phyloP scores from a whole-genome alignment of 2,329 filamentous ascomycete species.

The Exophiala alcalophila region DNA sequence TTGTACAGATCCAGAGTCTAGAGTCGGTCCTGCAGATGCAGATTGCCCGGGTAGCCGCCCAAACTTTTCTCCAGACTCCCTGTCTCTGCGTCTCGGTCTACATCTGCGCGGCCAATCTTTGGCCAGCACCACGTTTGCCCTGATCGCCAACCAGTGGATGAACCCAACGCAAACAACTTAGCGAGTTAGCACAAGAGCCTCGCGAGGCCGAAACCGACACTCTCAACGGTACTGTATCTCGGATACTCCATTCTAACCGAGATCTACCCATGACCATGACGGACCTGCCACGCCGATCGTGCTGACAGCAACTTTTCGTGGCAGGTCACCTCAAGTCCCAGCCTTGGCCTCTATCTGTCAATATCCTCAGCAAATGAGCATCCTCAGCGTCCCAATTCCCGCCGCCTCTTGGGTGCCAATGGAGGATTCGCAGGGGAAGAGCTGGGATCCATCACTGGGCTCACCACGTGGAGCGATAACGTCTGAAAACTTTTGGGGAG shows the following conservation, averaged over 20 bases:
- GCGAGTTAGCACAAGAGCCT: no score
- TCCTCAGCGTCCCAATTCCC: no score
- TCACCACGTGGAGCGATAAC: no score
- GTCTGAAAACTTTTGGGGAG: no score
- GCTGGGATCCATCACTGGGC: no score
- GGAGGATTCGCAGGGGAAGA: no score
- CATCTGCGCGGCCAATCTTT: constrained; percentile 8
- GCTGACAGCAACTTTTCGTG: neutral
- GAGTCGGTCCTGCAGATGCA: neutral
- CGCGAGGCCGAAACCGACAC: no score
- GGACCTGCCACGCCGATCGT: neutral
- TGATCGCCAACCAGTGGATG: constrained; percentile 5
- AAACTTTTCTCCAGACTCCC: constrained; percentile 5
- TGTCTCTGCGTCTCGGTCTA: constrained; percentile 10
- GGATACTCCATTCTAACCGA: neutral
- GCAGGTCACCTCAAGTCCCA: neutral
- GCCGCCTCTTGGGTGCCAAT: no score
- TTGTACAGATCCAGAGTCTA: neutral
- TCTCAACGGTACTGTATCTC: neutral
- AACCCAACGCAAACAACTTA: constrained; percentile 6
- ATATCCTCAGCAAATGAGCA: neutral
- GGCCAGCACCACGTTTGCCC: constrained; percentile 14
- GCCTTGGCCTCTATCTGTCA: no score
- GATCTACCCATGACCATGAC: neutral
- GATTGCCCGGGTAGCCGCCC: neutral